These are phyloP conservation scores for Lactifluus echinatus DNA, from an alignment of 768 basidiomycete genomes.

Conservation along the genomic window DNA sequence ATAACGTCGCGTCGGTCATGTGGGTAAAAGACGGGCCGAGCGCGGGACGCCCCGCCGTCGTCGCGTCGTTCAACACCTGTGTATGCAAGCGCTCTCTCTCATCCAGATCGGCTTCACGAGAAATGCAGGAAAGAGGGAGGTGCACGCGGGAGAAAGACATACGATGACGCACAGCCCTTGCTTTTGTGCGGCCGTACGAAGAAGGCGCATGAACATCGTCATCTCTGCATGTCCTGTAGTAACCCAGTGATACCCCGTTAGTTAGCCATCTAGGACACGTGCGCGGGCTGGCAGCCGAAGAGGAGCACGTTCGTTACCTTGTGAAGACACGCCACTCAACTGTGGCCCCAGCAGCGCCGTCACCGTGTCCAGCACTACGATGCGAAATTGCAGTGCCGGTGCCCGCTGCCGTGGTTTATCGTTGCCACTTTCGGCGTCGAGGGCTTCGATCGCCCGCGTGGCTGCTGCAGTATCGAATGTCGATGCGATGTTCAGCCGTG, in stretches of 20 bases:
- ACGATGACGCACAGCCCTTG: slow-evolving; percentile 47
- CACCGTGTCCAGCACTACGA: slow-evolving; percentile 56
- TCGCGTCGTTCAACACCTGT: slow-evolving; percentile 41
- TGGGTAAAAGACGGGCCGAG: slow-evolving; percentile 70
- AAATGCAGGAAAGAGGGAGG: neutral
- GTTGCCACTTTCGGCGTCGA: neutral
- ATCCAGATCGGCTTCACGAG: neutral
- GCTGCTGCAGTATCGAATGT: slow-evolving; percentile 3
- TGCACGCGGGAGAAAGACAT: slow-evolving; percentile 22
- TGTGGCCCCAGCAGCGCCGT: slow-evolving; percentile 56
- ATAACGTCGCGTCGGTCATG: slow-evolving; percentile 65
- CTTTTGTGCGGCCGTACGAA: slow-evolving; percentile 41
- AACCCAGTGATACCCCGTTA: too few species aligned
- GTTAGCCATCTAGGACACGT: too few species aligned
- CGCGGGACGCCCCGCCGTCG: slow-evolving; percentile 50
- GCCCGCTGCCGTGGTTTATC: neutral
- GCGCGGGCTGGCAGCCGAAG: neutral
- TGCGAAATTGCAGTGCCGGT: slow-evolving; percentile 24
- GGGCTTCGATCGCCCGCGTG: slow-evolving; percentile 5
- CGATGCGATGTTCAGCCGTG: slow-evolving; percentile 10
- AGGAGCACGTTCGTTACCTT: slow-evolving; percentile 32
- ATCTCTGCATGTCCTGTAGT: slow-evolving; percentile 55
- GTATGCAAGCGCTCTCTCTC: neutral
- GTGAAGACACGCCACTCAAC: slow-evolving; percentile 56
- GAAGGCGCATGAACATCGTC: slow-evolving; percentile 59